Percentiles rank a stretch among this genome's conserved stretches.
phyloP scores from a whole-genome alignment of 495 filamentous ascomycete species.

The Xylaria palmicola region DNA sequence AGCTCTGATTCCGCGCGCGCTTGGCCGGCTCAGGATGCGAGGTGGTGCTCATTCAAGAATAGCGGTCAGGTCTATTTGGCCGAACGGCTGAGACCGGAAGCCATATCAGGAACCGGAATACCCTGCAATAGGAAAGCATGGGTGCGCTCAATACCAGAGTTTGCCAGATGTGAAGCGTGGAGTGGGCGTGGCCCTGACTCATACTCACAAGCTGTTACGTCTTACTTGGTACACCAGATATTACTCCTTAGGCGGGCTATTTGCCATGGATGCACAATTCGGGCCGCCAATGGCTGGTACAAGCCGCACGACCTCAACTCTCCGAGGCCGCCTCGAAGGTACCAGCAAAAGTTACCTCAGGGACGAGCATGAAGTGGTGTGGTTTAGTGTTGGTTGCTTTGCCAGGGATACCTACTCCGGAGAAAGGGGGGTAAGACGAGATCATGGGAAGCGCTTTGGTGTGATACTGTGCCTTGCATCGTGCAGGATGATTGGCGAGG shows the following conservation, averaged over 20 bases:
- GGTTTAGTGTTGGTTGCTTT: no score
- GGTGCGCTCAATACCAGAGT: no score
- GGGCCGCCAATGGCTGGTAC: background rate
- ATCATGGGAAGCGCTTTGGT: constrained; percentile 9
- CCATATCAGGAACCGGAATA: background rate
- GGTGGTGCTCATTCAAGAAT: background rate
- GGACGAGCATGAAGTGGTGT: no score
- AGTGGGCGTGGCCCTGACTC: no score
- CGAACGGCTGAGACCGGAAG: background rate
- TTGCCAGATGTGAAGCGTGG: no score
- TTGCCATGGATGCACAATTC: no score
- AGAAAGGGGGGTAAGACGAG: constrained; percentile 4
- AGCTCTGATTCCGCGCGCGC: background rate
- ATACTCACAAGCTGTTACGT: no score
- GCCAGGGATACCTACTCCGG: no score
- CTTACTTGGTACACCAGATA: no score
- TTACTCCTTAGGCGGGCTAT: no score
- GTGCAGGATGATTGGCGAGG: constrained; percentile 17
- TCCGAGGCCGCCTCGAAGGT: background rate
- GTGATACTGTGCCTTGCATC: constrained; percentile 20
- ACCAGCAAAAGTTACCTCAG: background rate
- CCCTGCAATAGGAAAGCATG: no score
- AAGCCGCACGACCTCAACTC: background rate
- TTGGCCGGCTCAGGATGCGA: background rate
- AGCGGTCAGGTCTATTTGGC: background rate